Conservation (phyloP, 192 early-diverging fungal genomes). For the Backusella macrospora region DNA sequence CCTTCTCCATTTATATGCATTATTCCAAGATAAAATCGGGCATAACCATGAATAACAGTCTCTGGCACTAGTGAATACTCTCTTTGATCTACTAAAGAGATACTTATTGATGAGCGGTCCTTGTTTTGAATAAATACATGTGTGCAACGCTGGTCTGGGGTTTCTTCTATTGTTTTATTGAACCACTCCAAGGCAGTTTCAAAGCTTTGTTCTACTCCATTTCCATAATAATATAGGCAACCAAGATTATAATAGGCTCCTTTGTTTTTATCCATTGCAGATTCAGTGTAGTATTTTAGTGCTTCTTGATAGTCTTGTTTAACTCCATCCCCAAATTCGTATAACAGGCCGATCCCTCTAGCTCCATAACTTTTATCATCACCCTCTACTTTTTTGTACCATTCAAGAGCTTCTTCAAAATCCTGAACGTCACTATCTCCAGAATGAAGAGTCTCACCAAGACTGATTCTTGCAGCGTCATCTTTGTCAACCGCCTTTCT, state of each 20-base stretch:
- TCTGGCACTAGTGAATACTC: background rate
- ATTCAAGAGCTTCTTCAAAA: background rate
- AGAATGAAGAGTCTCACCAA: slow-evolving; percentile 4
- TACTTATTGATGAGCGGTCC: background rate
- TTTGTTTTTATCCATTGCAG: background rate
- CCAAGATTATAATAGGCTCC: background rate
- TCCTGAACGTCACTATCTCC: background rate
- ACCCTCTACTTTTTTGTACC: background rate
- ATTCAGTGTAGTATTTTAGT: background rate
- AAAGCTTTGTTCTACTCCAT: background rate
- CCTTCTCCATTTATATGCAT: slow-evolving; percentile 3
- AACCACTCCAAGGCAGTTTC: background rate
- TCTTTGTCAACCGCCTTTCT: background rate
- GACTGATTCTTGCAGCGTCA: background rate
- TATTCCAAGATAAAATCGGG: background rate
- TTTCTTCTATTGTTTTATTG: background rate
- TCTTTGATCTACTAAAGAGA: background rate
- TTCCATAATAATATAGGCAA: background rate
- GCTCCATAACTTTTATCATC: slow-evolving; percentile 1
- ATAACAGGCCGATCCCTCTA: background rate
- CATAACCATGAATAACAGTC: background rate
- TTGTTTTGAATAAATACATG: background rate
- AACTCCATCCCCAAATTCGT: background rate
- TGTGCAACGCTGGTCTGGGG: background rate
- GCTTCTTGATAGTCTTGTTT: background rate